Base-by-base conservation (phyloP, 2,329 filamentous ascomycete genomes). In the Ceratocystis ficicola region DNA sequence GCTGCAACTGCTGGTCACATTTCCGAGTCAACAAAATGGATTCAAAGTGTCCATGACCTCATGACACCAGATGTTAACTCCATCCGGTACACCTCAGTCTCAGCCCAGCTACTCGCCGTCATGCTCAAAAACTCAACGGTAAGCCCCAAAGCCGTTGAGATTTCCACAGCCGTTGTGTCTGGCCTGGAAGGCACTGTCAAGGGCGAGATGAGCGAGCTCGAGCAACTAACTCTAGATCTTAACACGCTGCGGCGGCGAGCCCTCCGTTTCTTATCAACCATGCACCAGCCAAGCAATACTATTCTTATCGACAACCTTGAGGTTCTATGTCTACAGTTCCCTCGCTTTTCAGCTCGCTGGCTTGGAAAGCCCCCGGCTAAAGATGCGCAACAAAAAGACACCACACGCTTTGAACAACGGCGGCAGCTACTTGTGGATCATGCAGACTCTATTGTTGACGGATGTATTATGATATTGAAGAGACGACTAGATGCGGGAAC, bases 311-410 rank as follows among this genome's bases (percentile, higher is more conserved):
- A 71, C 1, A 75, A 79, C n/a, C 76, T 86, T 6, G 82, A 85
- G 69, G 75, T 77, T 0, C 79, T 87, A 59, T 75, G 86, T 28
- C 76, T 82, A 36, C 79, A 83, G 65, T 81, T 83, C 68, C 84
- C 85, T 12, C 79, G 83, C 1, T 84, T 87, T 70, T 77, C 80
- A 60, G 75, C 82, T 5, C 78, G 84, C 59, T 87, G 85, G 82
- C 75, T 87, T 1, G 85, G 85, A 12, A 82, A 82, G 65, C 75
- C 79, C 1, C 83, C 84, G 0, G 75, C 75, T 3, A 77, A 77
- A 12, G 78, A 79, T 44, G 77, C 80, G 22, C 74, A 76, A 12
- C 77, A 83, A 6, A 87, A 86, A 69, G 81, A 83, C 8, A 75
- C 81, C 44, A 71, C 86, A 36, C 81, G 84, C 46, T 85, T 84